Base-by-base conservation (phyloP, 192 early-diverging fungal genomes). In the Coemansia asiatica region DNA sequence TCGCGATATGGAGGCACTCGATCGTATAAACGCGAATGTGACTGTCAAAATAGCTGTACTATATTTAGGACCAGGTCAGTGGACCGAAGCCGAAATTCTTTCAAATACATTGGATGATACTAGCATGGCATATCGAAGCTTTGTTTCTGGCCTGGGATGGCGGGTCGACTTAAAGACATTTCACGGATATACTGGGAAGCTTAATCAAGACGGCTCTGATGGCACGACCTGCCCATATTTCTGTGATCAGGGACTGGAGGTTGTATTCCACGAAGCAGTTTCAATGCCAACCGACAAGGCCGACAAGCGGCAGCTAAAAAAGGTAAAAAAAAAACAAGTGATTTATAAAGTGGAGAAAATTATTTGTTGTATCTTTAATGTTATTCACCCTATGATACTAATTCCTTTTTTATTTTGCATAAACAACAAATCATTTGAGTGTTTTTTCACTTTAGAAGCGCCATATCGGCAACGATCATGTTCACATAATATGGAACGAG, bases 401-500 rank as follows among this genome's bases (percentile, higher is more conserved):
- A 2, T 2, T 2, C 15, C 15, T 48, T 13, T 48, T 19, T 44
- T 28, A 63, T 18, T n/a, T 16, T 46, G 40, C 12, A 48, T 31
- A n/a, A 18, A 23, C n/a, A n/a, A n/a, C n/a, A n/a, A n/a, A n/a
- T n/a, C n/a, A n/a, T n/a, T n/a, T n/a, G n/a, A n/a, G n/a, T n/a
- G n/a, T n/a, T n/a, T n/a, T n/a, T n/a, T n/a, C n/a, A n/a, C n/a
- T 69, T 47, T 68, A 94, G 92, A 98, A 98, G 89, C 90, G 97
- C 13, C 97, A 99, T 65, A 92, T 99, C 74, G 97, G 97, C 27
- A 99, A 99, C 70, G 95, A 99, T 67, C 95, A 97, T 71, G 93
- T 99, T 7, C 97, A 99, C 65, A 94, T 99, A 53, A 85, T 99
- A 10, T 99, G 95, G 95, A 97, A 96, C 70, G 97, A 99, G 70